A percentile compares a stretch with the other conserved stretches of the same genome.
Evolutionary conservation across 345 rosid species (phyloP).

Genomic region (Syzygium oleosum): DNA sequence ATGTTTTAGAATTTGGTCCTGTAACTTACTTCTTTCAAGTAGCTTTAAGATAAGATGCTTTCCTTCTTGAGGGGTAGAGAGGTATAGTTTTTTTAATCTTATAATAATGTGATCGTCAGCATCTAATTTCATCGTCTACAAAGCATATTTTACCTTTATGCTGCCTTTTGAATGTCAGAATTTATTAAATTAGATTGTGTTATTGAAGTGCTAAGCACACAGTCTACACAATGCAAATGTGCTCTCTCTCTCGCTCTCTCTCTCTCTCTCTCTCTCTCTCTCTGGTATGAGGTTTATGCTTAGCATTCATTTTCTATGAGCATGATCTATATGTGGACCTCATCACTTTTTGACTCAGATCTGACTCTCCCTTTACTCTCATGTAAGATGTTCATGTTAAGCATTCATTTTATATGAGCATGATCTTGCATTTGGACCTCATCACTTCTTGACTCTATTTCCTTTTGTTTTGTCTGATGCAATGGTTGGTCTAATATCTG

Average conservation of each 20-base stretch:
- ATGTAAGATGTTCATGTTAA: not conserved
- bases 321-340: not conserved
- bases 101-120: not conserved
- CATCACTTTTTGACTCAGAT: not conserved
- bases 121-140: not conserved
- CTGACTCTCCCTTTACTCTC: not conserved
- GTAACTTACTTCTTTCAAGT: not conserved
- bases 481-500: not conserved
- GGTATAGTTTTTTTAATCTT: not conserved
- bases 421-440: not conserved
- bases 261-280: not conserved
- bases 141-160: not conserved
- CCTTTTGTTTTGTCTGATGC: not conserved
- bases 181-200: not conserved
- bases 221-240: not conserved
- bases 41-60: not conserved
- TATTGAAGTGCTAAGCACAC: not conserved
- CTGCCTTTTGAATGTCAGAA: not conserved
- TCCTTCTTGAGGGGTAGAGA: not conserved
- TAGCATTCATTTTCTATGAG: not conserved
- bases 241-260: not conserved
- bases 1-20: not conserved
- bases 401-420: not conserved
- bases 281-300: not conserved
- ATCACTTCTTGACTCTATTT: not conserved